phyloP scores from a whole-genome alignment of 192 early-diverging fungal species.

The Linderina pennispora region DNA sequence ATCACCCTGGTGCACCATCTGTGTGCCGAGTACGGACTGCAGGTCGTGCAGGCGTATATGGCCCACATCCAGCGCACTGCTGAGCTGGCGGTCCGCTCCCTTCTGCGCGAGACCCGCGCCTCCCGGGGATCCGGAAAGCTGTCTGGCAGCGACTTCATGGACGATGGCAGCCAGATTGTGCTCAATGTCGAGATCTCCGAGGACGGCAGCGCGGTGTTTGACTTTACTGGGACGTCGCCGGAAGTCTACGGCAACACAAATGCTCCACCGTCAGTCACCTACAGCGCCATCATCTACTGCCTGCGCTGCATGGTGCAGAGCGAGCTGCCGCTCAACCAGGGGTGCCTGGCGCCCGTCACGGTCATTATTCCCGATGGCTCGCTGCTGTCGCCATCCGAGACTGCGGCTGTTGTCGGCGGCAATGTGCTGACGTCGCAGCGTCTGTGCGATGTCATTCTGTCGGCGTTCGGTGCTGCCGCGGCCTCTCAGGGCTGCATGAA shows the following conservation, averaged over 20 bases:
- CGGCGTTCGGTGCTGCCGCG: constrained; percentile 84
- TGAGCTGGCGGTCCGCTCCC: constrained; percentile 70
- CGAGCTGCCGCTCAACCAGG: constrained; percentile 95
- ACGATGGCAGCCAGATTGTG: constrained; percentile 82
- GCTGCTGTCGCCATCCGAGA: constrained; percentile 72
- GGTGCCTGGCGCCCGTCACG: constrained; percentile 78
- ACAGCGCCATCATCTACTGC: constrained; percentile 96
- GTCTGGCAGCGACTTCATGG: constrained; percentile 71
- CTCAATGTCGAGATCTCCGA: constrained; percentile 69
- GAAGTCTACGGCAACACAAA: constrained; percentile 89
- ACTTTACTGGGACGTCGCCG: constrained; percentile 87
- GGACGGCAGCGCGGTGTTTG: constrained; percentile 79
- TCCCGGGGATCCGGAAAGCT: constrained; percentile 40
- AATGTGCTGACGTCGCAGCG: constrained; percentile 95
- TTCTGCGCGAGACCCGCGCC: constrained; percentile 59
- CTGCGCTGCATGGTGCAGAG: constrained; percentile 82
- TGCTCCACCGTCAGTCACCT: constrained; percentile 67
- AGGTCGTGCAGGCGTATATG: constrained; percentile 96
- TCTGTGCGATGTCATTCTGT: constrained; percentile 85
- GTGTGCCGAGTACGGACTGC: constrained; percentile 77
- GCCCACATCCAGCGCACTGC: constrained; percentile 84
- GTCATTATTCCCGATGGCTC: constrained; percentile 77
- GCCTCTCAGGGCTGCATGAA: constrained; percentile 94
- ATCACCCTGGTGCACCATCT: constrained; percentile 75
- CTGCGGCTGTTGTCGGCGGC: constrained; percentile 92